phyloP scores from a whole-genome alignment of 2,329 filamentous ascomycete species.

The Huntiella bhutanensis region DNA sequence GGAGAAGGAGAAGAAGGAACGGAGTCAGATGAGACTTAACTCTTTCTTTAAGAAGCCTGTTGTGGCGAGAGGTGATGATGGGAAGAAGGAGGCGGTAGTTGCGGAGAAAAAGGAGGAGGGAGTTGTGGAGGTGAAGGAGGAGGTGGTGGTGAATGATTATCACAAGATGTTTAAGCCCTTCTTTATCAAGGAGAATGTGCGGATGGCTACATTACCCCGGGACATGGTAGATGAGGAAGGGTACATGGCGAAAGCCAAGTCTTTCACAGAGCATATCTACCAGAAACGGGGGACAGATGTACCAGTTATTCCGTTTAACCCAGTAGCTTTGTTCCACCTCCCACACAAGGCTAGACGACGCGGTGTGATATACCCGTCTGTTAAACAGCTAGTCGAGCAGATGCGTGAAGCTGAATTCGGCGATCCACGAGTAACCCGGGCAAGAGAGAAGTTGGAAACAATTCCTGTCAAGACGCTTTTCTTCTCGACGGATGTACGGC shows the following conservation, averaged over 20 bases:
- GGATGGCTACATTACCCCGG: constrained; percentile 39
- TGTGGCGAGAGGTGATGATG: constrained; percentile 22
- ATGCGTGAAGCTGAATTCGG: constrained; percentile 18
- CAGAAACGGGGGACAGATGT: constrained; percentile 23
- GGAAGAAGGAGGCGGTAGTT: neutral
- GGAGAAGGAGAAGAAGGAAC: constrained; percentile 31
- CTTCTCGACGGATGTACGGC: constrained; percentile 46
- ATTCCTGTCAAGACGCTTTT: constrained; percentile 45
- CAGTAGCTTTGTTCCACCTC: constrained; percentile 27
- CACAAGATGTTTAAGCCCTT: constrained; percentile 63
- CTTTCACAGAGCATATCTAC: constrained; percentile 33
- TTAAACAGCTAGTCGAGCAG: constrained; percentile 41
- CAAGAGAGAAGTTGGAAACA: constrained; percentile 24
- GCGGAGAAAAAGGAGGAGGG: constrained; percentile 16
- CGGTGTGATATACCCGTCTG: constrained; percentile 30
- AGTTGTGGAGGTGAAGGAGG: constrained; percentile 12
- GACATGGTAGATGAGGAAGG: constrained; percentile 40
- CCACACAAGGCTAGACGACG: constrained; percentile 21
- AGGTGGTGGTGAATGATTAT: constrained; percentile 31
- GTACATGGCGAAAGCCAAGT: constrained; percentile 28
- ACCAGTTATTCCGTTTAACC: constrained; percentile 25
- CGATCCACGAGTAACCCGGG: constrained; percentile 20
- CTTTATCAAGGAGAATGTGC: constrained; percentile 54
- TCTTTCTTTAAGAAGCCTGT: constrained; percentile 26
- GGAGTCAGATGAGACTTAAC: constrained; percentile 27